phyloP scores from a whole-genome alignment of 2,329 filamentous ascomycete species.

The Neonectria faginata region DNA sequence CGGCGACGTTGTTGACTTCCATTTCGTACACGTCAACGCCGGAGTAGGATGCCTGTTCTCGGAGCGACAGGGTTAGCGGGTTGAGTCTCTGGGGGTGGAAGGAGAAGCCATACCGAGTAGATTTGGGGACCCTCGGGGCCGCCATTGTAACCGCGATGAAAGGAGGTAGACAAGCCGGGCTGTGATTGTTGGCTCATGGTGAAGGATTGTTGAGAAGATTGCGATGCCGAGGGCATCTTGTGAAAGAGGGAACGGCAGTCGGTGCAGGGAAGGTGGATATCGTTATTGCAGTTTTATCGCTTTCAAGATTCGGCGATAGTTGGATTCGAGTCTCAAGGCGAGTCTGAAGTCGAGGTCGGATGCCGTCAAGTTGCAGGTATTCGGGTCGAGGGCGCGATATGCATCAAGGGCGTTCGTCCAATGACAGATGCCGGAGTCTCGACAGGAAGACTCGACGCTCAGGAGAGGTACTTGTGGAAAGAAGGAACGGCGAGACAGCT shows the following conservation, averaged over 20 bases:
- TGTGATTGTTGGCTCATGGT: conserved; percentile 68
- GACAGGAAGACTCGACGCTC: not conserved
- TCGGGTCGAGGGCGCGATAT: conserved; percentile 20
- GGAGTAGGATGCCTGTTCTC: conserved; percentile 82
- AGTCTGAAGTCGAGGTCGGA: conserved; percentile 12
- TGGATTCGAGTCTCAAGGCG: not conserved
- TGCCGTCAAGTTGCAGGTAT: conserved; percentile 11
- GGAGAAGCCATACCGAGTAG: conserved; percentile 65
- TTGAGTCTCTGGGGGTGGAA: not conserved
- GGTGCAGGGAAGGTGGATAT: conserved; percentile 3
- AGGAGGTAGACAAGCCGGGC: conserved; percentile 52
- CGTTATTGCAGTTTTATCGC: conserved; percentile 5
- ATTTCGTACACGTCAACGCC: conserved; percentile 98
- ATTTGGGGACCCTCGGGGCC: conserved; percentile 65
- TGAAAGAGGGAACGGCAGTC: conserved; percentile 6
- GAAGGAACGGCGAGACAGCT: conserved; percentile 3
- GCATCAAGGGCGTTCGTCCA: conserved; percentile 22
- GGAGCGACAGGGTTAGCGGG: conserved; percentile 33
- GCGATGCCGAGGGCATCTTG: conserved; percentile 58
- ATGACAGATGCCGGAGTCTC: conserved; percentile 17
- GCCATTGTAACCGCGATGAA: conserved; percentile 50
- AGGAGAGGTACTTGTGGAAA: conserved; percentile 16
- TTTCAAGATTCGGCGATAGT: not conserved
- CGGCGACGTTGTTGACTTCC: conserved; percentile 92
- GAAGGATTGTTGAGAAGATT: conserved; percentile 68